These are phyloP conservation scores for Xylaria digitata DNA, from an alignment of 2,329 filamentous ascomycete genomes.

Conservation along the genomic window DNA sequence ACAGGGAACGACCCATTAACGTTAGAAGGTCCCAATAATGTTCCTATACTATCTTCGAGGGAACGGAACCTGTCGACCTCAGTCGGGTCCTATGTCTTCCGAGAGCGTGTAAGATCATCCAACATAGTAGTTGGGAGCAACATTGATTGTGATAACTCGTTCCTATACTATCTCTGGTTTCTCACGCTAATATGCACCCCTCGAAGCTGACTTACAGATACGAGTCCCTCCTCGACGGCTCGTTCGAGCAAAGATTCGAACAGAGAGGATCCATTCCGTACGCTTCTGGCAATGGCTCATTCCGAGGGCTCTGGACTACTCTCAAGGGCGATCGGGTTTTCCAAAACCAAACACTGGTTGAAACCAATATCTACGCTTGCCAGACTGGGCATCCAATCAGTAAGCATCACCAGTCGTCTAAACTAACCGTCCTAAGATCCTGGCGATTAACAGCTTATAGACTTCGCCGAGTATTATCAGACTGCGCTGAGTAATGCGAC, in stretches of 20 bases:
- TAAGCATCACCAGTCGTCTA: slow-evolving; percentile 11
- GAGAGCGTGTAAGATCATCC: slow-evolving; percentile 22
- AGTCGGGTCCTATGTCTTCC: slow-evolving; percentile 22
- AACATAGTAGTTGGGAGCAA: not conserved
- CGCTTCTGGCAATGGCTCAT: slow-evolving; percentile 30
- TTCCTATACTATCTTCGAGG: slow-evolving; percentile 28
- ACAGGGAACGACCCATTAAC: not conserved
- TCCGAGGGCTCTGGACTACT: slow-evolving; percentile 31
- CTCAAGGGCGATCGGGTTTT: slow-evolving; percentile 32
- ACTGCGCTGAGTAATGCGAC: slow-evolving; percentile 27
- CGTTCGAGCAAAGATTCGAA: slow-evolving; percentile 36
- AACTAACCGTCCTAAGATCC: too few relatives aligned
- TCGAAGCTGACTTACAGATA: slow-evolving; percentile 27
- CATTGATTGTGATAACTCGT: not conserved
- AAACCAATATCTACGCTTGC: slow-evolving; percentile 30
- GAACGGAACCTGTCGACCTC: slow-evolving; percentile 16
- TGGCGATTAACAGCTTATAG: slow-evolving; percentile 15
- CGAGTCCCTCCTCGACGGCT: slow-evolving; percentile 29
- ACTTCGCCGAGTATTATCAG: slow-evolving; percentile 20
- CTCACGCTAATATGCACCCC: slow-evolving; percentile 5
- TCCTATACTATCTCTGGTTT: too few relatives aligned
- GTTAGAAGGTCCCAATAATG: slow-evolving; percentile 26
- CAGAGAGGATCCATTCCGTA: slow-evolving; percentile 31
- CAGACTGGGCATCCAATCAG: slow-evolving; percentile 33
- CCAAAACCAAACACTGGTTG: slow-evolving; percentile 32